These are phyloP conservation scores for Lepiota brunneoincarnata DNA, from an alignment of 768 basidiomycete genomes.

Conservation along the genomic window DNA sequence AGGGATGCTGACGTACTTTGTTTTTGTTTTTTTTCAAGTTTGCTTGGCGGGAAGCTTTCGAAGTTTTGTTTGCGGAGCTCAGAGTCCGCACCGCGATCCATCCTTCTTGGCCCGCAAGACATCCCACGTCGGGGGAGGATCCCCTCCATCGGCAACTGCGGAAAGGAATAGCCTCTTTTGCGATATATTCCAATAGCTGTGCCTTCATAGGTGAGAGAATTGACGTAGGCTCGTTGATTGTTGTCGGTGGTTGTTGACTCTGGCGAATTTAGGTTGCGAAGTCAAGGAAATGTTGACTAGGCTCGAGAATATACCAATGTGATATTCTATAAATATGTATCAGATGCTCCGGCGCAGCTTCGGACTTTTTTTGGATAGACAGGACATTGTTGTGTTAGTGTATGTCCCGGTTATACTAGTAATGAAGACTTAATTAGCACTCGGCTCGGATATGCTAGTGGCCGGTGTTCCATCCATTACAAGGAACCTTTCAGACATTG, in stretches of 20 bases:
- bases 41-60: slow-evolving; percentile 11
- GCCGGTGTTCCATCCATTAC: no score
- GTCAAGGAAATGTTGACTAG: neutral
- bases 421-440: no score
- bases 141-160: slow-evolving; percentile 1
- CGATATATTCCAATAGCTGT: slow-evolving; percentile 1
- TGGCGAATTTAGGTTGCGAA: neutral
- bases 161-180: slow-evolving; percentile 6
- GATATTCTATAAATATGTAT: neutral
- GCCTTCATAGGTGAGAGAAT: slow-evolving; percentile 1
- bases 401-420: no score
- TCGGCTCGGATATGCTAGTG: no score
- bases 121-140: neutral
- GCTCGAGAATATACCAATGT: neutral
- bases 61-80: slow-evolving; percentile 5
- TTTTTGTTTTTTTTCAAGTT: neutral
- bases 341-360: neutral
- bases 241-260: neutral
- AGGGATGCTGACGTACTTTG: neutral
- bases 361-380: neutral
- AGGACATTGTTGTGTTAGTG: no score
- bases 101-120: neutral
- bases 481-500: no score
- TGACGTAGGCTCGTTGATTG: neutral
- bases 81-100: neutral